A percentile compares a stretch with the other conserved stretches of the same genome.
Evolutionary conservation across 345 rosid genomes (phyloP).

Genomic region (Rubroshorea leprosula): DNA sequence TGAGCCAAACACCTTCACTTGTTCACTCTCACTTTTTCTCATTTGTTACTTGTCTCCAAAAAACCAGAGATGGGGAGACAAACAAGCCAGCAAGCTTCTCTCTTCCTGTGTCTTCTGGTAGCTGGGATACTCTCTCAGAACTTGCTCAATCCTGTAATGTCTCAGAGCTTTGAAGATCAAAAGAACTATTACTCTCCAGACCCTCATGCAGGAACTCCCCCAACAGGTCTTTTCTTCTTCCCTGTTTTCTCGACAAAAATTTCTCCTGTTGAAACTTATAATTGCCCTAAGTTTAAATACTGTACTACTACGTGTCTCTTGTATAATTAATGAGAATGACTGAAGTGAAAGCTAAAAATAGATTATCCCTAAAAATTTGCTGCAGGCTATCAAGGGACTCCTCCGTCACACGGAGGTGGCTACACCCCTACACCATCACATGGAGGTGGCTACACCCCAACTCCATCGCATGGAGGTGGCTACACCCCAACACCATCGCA

Average conservation of each 20-base stretch:
- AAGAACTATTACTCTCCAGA: conserved; percentile 65
- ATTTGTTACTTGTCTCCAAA: no score
- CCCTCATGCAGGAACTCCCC: conserved; percentile 51
- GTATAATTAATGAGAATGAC: background rate
- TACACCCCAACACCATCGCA: conserved; percentile 15
- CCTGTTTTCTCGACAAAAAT: no score
- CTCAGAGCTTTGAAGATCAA: conserved; percentile 40
- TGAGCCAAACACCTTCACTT: conserved; percentile 2
- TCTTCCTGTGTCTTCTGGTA: conserved; percentile 32
- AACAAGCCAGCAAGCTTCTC: conserved; percentile 18
- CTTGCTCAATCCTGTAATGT: conserved; percentile 35
- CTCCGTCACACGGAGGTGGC: conserved; percentile 13
- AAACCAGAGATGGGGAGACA: conserved; percentile 27
- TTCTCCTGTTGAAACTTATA: no score
- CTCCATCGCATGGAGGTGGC: conserved; percentile 17
- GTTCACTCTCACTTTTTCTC: conserved; percentile 13
- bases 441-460: conserved; percentile 11
- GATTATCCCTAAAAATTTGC: background rate
- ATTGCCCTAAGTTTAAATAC: background rate
- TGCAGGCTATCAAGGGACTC: background rate
- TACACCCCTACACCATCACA: conserved; percentile 36
- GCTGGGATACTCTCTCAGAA: conserved; percentile 42
- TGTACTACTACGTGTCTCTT: background rate
- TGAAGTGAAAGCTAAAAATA: no score
- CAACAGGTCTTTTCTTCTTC: conserved; percentile 23